These are phyloP conservation scores for Epithele typhae DNA, from an alignment of 768 basidiomycete genomes.

Conservation along the genomic window DNA sequence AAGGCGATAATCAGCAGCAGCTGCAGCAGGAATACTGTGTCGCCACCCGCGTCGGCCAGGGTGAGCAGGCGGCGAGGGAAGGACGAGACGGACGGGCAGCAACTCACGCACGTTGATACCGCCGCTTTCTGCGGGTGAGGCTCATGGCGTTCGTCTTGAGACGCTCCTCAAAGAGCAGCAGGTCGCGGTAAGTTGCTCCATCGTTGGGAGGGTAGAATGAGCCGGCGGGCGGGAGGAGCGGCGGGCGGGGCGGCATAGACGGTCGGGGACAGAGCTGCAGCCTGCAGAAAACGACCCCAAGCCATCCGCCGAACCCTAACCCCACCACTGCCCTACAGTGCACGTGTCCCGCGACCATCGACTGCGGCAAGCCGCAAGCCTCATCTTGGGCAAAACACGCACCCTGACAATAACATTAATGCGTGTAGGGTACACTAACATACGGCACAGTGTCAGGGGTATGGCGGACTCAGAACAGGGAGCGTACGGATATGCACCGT, in stretches of 20 bases:
- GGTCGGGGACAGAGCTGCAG: not conserved
- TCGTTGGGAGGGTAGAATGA: constrained; percentile 67
- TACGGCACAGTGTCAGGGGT: too few relatives aligned
- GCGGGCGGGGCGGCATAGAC: constrained; percentile 9
- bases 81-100: not conserved
- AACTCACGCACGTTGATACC: constrained; percentile 68
- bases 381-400: too few relatives aligned
- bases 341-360: too few relatives aligned
- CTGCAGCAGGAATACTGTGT: constrained; percentile 69
- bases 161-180: constrained; percentile 93
- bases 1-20: constrained; percentile 65
- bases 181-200: constrained; percentile 76
- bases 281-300: not conserved
- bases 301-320: not conserved
- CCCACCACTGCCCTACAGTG: not conserved
- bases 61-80: not conserved
- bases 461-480: not conserved
- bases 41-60: not conserved
- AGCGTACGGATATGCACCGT: constrained; percentile 2
- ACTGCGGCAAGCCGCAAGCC: too few relatives aligned
- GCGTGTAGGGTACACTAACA: not conserved
- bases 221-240: constrained; percentile 8
- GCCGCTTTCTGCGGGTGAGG: constrained; percentile 71
- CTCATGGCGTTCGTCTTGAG: constrained; percentile 89
- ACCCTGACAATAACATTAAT: not conserved